phyloP scores from a whole-genome alignment of 352 stramenopile species.

The Salisapilia sapeloensis region DNA sequence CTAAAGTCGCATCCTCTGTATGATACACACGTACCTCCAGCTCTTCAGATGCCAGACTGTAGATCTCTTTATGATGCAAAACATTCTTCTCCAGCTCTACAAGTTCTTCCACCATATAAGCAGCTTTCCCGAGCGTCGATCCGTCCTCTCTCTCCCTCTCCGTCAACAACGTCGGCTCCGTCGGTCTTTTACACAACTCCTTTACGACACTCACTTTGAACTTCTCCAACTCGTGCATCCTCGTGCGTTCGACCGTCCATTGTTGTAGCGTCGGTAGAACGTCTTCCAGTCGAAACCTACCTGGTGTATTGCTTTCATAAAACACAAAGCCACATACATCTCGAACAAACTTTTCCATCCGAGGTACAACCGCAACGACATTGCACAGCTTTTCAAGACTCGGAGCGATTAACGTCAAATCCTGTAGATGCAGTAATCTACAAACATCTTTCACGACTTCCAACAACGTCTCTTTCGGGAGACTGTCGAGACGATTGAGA shows the following conservation, averaged over 20 bases:
- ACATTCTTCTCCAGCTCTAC: slow-evolving; percentile 76
- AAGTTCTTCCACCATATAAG: slow-evolving; percentile 58
- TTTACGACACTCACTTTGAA: slow-evolving; percentile 40
- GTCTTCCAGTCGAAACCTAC: slow-evolving; percentile 39
- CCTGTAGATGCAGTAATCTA: slow-evolving; percentile 54
- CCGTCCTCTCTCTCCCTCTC: slow-evolving; percentile 2
- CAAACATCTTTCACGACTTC: slow-evolving; percentile 79
- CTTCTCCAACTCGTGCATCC: slow-evolving; percentile 35
- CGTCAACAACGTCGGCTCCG: slow-evolving; percentile 21
- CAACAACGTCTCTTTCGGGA: slow-evolving; percentile 58
- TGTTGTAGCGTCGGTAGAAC: slow-evolving; percentile 51
- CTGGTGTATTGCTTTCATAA: slow-evolving; percentile 6
- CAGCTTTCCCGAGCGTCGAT: slow-evolving; percentile 9
- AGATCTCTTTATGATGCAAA: slow-evolving; percentile 62
- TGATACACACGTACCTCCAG: slow-evolving; percentile 56
- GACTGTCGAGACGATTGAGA: slow-evolving; percentile 52
- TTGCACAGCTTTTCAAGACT: slow-evolving; percentile 68
- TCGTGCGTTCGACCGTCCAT: slow-evolving; percentile 39
- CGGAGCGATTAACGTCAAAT: slow-evolving; percentile 66
- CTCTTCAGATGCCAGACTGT: slow-evolving; percentile 55
- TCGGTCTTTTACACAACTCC: slow-evolving; percentile 38
- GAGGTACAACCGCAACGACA: slow-evolving; percentile 58
- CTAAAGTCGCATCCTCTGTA: no score
- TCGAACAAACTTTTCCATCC: slow-evolving; percentile 78
- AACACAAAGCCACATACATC: slow-evolving; percentile 71